Evolutionary conservation across 1,284 basidiomycete genomes (phyloP), one percentile per base, ranked within the genome.

Genomic region (Leccinum solheimii): DNA sequence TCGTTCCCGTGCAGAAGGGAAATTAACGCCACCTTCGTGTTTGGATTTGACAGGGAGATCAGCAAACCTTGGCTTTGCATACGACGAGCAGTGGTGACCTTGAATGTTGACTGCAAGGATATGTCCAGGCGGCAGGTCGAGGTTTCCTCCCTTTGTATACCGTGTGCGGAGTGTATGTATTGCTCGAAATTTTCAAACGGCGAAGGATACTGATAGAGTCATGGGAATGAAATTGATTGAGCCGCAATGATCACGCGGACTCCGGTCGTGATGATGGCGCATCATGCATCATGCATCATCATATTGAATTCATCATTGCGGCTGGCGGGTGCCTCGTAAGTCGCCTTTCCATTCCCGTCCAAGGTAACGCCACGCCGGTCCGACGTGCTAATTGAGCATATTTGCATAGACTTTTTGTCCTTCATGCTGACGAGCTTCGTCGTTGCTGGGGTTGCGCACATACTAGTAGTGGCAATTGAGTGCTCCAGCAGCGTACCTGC

Each of bases 31-130:
- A 56, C 45, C 16, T 64, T 63, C 21, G 59, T 57, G 16, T 74
- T 71, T 21, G 69, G 73, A 43, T 73, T 70, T 55, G 65, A 70
- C 13, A 66, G 67, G 32, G 62, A 69, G 71, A 68, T 70, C 13
- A 26, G 62, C 19, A 36, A 40, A 8, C 45, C 36, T n/a, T 26
- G 19, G 23, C n/a, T 21, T 6, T 52, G 40, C 30, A 26, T 49
- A 16, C 2, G 14, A 34, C 11, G 56, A 34, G 7, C 52, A 34
- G 7, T 16, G 19, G 11, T 11, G 14, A 52, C 10, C n/a, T 32
- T 6, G 48, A 9, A 26, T 38, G n/a, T 23, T 21, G 19, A 43
- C 19, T 50, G 3, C 50, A 19, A 71, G 72, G 54, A 70, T 67
- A 45, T 73, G 72, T 21, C 69, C 64, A 21, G 73, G 74, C 64